phyloP scores from a whole-genome alignment of 208 protist species.

The Lotmaria passim region DNA sequence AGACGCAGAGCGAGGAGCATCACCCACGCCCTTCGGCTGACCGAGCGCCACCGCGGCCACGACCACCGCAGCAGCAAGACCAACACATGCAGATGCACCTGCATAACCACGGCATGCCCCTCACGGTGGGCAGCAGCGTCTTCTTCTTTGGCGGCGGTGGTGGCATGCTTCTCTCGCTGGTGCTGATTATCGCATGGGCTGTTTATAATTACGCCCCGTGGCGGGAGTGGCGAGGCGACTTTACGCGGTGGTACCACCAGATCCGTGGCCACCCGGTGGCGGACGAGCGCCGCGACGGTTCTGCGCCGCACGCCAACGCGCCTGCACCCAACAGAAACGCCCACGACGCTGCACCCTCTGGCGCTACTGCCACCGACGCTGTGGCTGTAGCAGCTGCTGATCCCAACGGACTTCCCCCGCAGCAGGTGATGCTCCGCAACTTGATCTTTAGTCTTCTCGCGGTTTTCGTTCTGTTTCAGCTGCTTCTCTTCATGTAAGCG shows the following conservation, averaged over 20 bases:
- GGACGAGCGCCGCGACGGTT: slow-evolving; percentile 7
- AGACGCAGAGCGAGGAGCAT: slow-evolving; percentile 21
- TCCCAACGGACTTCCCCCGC: slow-evolving; percentile 7
- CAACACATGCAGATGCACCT: slow-evolving; percentile 25
- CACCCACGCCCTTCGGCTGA: slow-evolving; percentile 49
- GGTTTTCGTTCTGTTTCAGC: slow-evolving; percentile 34
- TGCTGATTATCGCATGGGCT: slow-evolving; percentile 43
- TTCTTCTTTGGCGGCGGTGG: slow-evolving; percentile 53
- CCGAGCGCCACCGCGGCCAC: slow-evolving; percentile 55
- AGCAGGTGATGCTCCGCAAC: slow-evolving; percentile 22
- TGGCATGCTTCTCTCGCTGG: slow-evolving; percentile 36
- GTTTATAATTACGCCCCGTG: slow-evolving; percentile 61
- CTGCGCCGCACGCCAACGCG: not conserved
- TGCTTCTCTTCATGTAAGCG: slow-evolving; percentile 27
- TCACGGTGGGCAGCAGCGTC: slow-evolving; percentile 52
- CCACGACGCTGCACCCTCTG: not conserved
- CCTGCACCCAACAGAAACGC: not conserved
- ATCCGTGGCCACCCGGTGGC: slow-evolving; percentile 10
- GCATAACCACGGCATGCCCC: slow-evolving; percentile 35
- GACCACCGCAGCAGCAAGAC: slow-evolving; percentile 21
- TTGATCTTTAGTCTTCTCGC: slow-evolving; percentile 16
- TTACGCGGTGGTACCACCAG: slow-evolving; percentile 14
- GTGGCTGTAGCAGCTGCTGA: too few species aligned
- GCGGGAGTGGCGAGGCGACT: slow-evolving; percentile 31
- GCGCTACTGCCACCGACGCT: not conserved